Evolutionary conservation across 805 yeast genomes (phyloP), one percentile per base, ranked within the genome.

Genomic region (Novakomyces olei): DNA sequence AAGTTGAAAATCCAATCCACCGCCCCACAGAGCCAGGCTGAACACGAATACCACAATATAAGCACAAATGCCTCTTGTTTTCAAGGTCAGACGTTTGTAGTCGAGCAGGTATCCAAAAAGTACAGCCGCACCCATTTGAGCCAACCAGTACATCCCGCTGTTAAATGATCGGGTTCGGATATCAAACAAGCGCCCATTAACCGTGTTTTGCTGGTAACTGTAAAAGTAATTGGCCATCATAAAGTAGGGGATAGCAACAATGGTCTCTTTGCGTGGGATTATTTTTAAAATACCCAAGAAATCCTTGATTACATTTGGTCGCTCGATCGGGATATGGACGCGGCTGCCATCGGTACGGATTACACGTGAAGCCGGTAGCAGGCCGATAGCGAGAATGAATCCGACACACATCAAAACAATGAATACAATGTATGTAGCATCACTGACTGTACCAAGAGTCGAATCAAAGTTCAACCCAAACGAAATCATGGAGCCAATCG

Each of bases 181-280:
- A 42, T 62, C 66, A 51, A 69, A 69, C 32, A 63, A 53, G 15
- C 63, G 65, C 26, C 62, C 64, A 45, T 69, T 69, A 49, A 61
- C 55, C 37, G 63, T 67, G 46, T 67, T 67, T 44, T 65, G 67
- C 50, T 69, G 73, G 49, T 69, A 69, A 29, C 74, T 65, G 56
- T 68, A 68, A 53, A 67, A 69, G 70, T 70, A 69, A 54, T 69
- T 69, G 24, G 75, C 65, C 18, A 70, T 59, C 41, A 65, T 63
- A 47, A 69, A 69, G 65, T 67, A 60, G 28, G 75, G 76, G 25
- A 22, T 10, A 12, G 25, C 25, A 3, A 22, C 4, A 3, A 22
- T 22, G 30, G 65, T 65, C 41, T 61, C 63, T 16, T 38, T 40
- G n/a, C n/a, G n/a, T n/a, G n/a, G n/a, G n/a, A n/a, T n/a, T n/a